Evolutionary conservation across 2,329 filamentous ascomycete genomes (phyloP).

Genomic region (Coniella vitis): DNA sequence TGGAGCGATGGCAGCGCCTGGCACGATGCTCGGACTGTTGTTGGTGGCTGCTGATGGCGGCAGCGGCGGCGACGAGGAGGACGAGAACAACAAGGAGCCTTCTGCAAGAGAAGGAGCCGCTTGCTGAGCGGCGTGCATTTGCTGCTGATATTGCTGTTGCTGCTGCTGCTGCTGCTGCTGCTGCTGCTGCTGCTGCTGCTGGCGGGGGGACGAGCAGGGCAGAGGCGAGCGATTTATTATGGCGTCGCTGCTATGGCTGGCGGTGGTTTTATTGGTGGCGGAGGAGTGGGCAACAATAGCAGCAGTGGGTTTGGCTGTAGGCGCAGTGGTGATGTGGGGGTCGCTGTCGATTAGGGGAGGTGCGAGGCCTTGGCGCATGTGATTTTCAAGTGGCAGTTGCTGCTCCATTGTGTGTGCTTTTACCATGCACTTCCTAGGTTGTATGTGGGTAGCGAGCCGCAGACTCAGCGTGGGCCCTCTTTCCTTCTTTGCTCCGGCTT

Average conservation of each 20-base stretch:
- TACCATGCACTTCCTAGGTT: no score
- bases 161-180: not conserved
- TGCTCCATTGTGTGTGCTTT: constrained; percentile 8
- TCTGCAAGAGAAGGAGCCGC: constrained; percentile 9
- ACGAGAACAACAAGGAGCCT: not conserved
- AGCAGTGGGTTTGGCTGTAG: not conserved
- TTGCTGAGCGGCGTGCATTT: constrained; percentile 18
- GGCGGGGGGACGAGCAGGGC: not conserved
- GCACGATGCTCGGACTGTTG: constrained; percentile 5
- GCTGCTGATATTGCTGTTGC: no score
- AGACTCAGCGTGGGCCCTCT: constrained; percentile 1
- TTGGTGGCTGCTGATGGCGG: constrained; percentile 5
- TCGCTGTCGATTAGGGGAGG: constrained; percentile 19
- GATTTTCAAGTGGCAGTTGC: constrained; percentile 35
- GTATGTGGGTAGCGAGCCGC: not conserved
- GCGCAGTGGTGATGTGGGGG: not conserved
- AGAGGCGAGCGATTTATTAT: no score
- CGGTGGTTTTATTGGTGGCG: not conserved
- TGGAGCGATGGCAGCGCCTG: constrained; percentile 6
- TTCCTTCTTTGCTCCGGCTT: not conserved
- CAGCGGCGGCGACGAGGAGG: constrained; percentile 18
- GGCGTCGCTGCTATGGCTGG: constrained; percentile 3
- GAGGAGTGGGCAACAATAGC: no score
- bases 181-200: not conserved
- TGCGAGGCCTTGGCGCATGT: constrained; percentile 32